These are phyloP conservation scores for Boletus mariae DNA, from an alignment of 1,284 basidiomycete species.

Conservation along the genomic window DNA sequence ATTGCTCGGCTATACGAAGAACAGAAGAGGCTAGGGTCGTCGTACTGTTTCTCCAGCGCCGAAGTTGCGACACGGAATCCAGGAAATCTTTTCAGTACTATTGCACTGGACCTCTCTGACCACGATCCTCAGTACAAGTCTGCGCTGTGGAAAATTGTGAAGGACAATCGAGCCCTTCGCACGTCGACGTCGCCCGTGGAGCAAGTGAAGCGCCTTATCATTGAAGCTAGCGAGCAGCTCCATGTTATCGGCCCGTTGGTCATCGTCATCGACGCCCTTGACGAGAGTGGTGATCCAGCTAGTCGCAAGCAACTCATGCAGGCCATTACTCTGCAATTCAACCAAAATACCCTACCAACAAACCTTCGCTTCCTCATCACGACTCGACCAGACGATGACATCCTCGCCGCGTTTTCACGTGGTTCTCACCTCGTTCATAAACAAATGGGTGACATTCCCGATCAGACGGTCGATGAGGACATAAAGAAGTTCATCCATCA, in stretches of 20 bases:
- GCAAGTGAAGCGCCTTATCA: background rate
- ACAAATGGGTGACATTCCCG: background rate
- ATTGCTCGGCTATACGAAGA: too few relatives aligned
- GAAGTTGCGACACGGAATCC: background rate
- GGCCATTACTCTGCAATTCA: background rate
- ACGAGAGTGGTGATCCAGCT: background rate
- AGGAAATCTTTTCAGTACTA: background rate
- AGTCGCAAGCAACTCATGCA: background rate
- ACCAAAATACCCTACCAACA: background rate
- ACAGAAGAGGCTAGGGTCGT: too few relatives aligned
- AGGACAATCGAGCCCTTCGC: background rate
- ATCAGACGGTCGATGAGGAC: background rate
- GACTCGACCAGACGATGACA: background rate
- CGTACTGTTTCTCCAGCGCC: too few relatives aligned
- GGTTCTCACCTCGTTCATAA: background rate
- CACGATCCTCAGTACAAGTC: background rate
- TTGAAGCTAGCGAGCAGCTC: background rate
- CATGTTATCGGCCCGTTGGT: background rate
- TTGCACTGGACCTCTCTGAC: background rate
- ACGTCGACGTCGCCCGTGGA: background rate
- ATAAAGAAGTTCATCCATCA: background rate
- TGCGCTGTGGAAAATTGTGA: background rate
- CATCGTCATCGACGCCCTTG: background rate
- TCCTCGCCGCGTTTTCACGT: background rate
- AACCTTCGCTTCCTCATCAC: background rate